Percentiles rank a stretch among this genome's conserved stretches.
phyloP scores from a whole-genome alignment of 352 stramenopile species.

The Phytopythium cucurbitacearum region DNA sequence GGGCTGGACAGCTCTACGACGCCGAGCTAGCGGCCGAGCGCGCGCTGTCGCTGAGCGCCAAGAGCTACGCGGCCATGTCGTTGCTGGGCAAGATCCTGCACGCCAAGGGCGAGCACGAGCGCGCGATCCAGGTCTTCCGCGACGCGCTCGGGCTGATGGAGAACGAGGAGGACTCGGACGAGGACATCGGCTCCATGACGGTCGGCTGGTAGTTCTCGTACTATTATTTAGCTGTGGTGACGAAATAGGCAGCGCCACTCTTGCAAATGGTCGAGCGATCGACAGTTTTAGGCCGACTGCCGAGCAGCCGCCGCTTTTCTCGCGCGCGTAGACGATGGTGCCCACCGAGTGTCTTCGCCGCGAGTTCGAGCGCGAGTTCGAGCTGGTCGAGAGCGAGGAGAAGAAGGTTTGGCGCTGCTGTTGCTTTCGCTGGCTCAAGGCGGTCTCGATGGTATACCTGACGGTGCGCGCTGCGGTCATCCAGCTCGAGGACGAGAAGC shows the following conservation, averaged over 20 bases:
- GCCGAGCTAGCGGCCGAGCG: conserved; percentile 62
- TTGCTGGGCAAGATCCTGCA: conserved; percentile 84
- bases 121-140: conserved; percentile 71
- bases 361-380: conserved; percentile 63
- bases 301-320: neutral
- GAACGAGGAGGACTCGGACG: conserved; percentile 59
- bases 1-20: conserved; percentile 48
- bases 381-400: conserved; percentile 45
- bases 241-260: no score
- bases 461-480: neutral
- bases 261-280: neutral
- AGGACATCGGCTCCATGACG: conserved; percentile 74
- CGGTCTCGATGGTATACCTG: no score
- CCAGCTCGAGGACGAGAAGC: conserved; percentile 70
- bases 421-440: neutral
- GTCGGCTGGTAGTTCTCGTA: conserved; percentile 78
- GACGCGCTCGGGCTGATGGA: conserved; percentile 72
- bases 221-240: conserved; percentile 2
- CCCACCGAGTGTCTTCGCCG: conserved; percentile 45
- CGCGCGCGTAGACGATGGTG: conserved; percentile 21
- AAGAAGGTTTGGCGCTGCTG: conserved; percentile 36
- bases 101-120: conserved; percentile 71
- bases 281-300: neutral
- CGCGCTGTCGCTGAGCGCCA: conserved; percentile 39
- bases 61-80: conserved; percentile 67